Percentiles rank a stretch among this genome's conserved stretches.
Conservation (phyloP, 164 flowering plant species). For the Vitis rotundifolia region DNA sequence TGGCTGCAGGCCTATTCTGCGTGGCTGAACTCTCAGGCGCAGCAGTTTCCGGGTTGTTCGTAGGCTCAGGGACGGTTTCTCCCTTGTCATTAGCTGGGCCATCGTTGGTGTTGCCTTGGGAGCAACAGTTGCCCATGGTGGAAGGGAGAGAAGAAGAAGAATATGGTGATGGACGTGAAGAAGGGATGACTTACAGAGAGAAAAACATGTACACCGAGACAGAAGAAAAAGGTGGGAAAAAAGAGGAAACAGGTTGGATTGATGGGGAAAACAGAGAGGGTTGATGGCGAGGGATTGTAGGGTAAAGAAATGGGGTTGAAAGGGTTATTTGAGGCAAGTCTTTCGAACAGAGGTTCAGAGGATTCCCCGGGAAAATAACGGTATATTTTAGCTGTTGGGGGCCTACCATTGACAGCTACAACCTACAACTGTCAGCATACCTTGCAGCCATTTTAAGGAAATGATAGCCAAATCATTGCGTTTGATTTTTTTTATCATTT, state of each 20-base stretch:
- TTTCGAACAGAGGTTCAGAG: slow-evolving; percentile 25
- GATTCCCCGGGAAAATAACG: slow-evolving; percentile 30
- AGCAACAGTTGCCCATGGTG: slow-evolving; percentile 70
- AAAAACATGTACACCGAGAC: slow-evolving; percentile 3
- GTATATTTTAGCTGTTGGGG: not conserved
- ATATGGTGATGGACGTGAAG: slow-evolving; percentile 6
- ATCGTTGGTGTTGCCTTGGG: slow-evolving; percentile 24
- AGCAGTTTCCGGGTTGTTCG: not conserved
- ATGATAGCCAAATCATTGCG: too few relatives aligned
- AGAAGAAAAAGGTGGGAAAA: not conserved
- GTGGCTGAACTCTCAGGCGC: not conserved
- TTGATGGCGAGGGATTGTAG: slow-evolving; percentile 33
- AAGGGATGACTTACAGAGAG: slow-evolving; percentile 10
- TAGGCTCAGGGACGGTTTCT: not conserved
- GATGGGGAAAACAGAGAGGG: slow-evolving; percentile 13
- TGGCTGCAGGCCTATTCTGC: slow-evolving; percentile 15
- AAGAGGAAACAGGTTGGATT: slow-evolving; percentile 28
- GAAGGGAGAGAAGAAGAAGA: slow-evolving; percentile 9
- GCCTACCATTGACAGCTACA: too few relatives aligned
- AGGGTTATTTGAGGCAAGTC: not conserved
- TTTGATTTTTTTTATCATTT: too few relatives aligned
- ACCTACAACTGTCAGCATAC: too few relatives aligned
- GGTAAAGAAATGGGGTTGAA: slow-evolving; percentile 6
- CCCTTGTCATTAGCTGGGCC: slow-evolving; percentile 11
- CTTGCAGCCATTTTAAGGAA: too few relatives aligned